Percentiles rank a stretch among this genome's conserved stretches.
Conservation (phyloP, 805 yeast species). For the Metschnikowia reukaufii region DNA sequence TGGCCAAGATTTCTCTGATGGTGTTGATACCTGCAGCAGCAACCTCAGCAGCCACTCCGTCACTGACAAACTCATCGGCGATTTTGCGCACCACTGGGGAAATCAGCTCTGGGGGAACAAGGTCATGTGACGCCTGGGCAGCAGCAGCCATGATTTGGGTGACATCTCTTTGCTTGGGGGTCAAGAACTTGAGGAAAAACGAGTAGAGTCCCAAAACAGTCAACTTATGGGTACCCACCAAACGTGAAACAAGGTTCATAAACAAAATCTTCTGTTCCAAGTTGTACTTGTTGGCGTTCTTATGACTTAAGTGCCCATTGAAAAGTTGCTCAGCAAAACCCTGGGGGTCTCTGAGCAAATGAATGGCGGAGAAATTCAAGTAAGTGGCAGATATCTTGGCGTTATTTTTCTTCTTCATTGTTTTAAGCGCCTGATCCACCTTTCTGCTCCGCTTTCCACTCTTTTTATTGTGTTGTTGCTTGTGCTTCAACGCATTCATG, state of each 20-base stretch:
- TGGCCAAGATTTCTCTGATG: constrained; percentile 84
- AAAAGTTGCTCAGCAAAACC: constrained; percentile 91
- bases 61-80: constrained; percentile 96
- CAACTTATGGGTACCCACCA: constrained; percentile 93
- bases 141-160: constrained; percentile 96
- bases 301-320: constrained; percentile 66
- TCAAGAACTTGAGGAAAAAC: constrained; percentile 80
- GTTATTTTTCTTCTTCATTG: constrained; percentile 55
- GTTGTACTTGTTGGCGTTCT: constrained; percentile 66
- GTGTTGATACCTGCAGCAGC: constrained; percentile 98
- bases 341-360: constrained; percentile 92
- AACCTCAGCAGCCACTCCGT: constrained; percentile 97
- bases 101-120: constrained; percentile 94
- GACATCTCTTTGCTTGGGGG: constrained; percentile 92
- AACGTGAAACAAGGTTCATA: constrained; percentile 82
- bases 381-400: constrained; percentile 62
- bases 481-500: constrained; percentile 72
- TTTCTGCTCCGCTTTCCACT: constrained; percentile 77
- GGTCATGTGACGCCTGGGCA: constrained; percentile 95
- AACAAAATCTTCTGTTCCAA: constrained; percentile 87
- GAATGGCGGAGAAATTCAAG: constrained; percentile 92
- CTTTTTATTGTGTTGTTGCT: constrained; percentile 80
- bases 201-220: constrained; percentile 89
- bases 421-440: constrained; percentile 70
- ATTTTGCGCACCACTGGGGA: constrained; percentile 80